These are phyloP conservation scores for Tephrocybe rancida DNA, from an alignment of 768 basidiomycete genomes.

Conservation along the genomic window DNA sequence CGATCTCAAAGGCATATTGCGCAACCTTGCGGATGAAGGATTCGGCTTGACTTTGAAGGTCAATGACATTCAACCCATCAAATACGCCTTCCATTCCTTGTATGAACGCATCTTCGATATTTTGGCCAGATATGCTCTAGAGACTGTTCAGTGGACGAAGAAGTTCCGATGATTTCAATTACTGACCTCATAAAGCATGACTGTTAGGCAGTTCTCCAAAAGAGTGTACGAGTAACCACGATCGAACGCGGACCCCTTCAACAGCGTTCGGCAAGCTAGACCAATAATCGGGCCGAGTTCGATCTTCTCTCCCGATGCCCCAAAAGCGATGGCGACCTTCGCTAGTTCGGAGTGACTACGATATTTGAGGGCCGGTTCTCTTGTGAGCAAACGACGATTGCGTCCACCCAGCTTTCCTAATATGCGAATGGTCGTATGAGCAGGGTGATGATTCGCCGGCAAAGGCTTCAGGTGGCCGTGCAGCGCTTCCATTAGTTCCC, in stretches of 20 bases:
- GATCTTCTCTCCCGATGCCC: conserved; percentile 62
- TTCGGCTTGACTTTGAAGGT: conserved; percentile 70
- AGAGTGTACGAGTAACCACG: conserved; percentile 64
- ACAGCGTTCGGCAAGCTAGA: conserved; percentile 66
- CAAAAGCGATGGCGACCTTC: conserved; percentile 73
- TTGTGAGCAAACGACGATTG: conserved; percentile 83
- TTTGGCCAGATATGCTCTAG: conserved; percentile 73
- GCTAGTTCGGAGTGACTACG: conserved; percentile 71
- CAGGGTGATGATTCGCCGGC: conserved; percentile 85
- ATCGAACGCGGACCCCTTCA: conserved; percentile 50
- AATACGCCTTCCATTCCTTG: conserved; percentile 75
- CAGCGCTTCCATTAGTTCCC: conserved; percentile 93
- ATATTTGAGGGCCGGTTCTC: conserved; percentile 77
- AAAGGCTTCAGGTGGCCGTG: conserved; percentile 89
- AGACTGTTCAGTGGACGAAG: background rate
- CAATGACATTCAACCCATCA: conserved; percentile 70
- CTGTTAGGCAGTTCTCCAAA: conserved; percentile 70
- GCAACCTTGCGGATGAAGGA: conserved; percentile 71
- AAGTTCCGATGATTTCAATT: conserved; percentile 1
- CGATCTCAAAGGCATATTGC: conserved; percentile 70
- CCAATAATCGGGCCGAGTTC: conserved; percentile 66
- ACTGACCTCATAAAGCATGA: conserved; percentile 75
- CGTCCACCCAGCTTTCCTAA: conserved; percentile 95
- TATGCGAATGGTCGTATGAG: conserved; percentile 94
- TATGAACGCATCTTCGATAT: conserved; percentile 75